These are phyloP conservation scores for Chlamydomonas reinhardtii DNA, from an alignment of 163 green algal species.

Conservation along the genomic window DNA sequence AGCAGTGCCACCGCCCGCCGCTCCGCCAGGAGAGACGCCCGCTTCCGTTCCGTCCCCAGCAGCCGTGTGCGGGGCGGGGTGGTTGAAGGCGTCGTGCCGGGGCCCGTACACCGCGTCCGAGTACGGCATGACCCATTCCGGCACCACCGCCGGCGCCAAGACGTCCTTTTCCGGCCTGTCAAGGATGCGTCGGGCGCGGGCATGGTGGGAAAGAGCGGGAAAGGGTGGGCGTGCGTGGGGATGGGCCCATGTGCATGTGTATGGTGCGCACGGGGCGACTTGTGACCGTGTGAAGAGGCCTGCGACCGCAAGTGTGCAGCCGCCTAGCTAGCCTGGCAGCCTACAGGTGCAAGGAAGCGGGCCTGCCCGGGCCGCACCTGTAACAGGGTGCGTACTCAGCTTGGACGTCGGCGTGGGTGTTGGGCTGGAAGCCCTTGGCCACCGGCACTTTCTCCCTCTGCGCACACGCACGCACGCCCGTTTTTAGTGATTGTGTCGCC, in stretches of 20 bases:
- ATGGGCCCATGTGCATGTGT: too few species aligned
- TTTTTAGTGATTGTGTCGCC: too few species aligned
- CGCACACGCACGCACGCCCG: too few species aligned
- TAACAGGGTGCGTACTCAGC: not conserved
- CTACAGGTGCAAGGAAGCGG: too few species aligned
- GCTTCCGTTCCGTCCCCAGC: too few species aligned
- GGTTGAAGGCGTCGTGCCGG: not conserved
- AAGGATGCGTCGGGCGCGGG: too few species aligned
- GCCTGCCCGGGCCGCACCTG: not conserved
- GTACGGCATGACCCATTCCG: not conserved
- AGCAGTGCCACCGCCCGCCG: not conserved
- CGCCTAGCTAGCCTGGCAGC: too few species aligned
- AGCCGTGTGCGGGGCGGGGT: not conserved
- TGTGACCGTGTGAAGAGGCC: too few species aligned
- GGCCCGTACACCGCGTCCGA: not conserved
- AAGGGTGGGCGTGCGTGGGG: too few species aligned
- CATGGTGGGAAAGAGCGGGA: not conserved
- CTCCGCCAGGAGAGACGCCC: too few species aligned
- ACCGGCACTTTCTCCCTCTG: not conserved
- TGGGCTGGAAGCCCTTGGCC: not conserved
- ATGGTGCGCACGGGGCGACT: too few species aligned
- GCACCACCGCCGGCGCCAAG: not conserved
- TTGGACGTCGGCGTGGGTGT: not conserved
- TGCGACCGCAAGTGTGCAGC: too few species aligned
- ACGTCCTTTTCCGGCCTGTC: constrained; percentile 15